Conservation (phyloP, 1,139 yeast genomes). For the Lodderomyces metapsilosis region DNA sequence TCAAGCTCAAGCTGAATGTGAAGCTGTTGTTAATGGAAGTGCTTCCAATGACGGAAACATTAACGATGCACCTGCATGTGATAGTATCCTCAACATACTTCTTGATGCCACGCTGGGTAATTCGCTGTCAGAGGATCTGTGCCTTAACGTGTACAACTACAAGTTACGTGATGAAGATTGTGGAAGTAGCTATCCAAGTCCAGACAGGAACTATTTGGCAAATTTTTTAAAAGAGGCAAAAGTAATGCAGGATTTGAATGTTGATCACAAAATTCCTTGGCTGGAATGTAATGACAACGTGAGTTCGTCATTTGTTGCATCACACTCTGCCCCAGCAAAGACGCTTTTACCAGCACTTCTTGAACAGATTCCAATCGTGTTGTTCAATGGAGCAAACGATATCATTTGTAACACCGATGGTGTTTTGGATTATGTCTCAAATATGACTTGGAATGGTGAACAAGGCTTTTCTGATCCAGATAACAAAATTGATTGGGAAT, state of each 20-base stretch:
- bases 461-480: constrained; percentile 52
- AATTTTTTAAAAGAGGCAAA: constrained; percentile 52
- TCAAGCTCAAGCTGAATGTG: constrained; percentile 61
- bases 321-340: constrained; percentile 57
- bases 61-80: constrained; percentile 43
- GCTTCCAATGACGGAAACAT: constrained; percentile 22
- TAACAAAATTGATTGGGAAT: constrained; percentile 48
- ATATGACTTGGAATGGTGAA: constrained; percentile 66
- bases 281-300: constrained; percentile 71
- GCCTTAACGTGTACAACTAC: constrained; percentile 82
- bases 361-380: constrained; percentile 57
- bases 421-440: constrained; percentile 60
- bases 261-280: constrained; percentile 55
- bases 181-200: constrained; percentile 90
- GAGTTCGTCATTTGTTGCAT: constrained; percentile 48
- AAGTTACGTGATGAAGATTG: constrained; percentile 70
- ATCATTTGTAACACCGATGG: constrained; percentile 84
- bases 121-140: constrained; percentile 35
- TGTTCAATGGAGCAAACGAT: constrained; percentile 87
- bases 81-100: constrained; percentile 37
- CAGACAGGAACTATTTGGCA: constrained; percentile 14
- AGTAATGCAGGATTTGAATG: constrained; percentile 60
- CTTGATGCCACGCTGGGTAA: constrained; percentile 36
- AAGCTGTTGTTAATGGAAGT: constrained; percentile 24
- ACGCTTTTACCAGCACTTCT: constrained; percentile 64